A percentile compares a stretch with the other conserved stretches of the same genome.
Evolutionary conservation across 2,329 filamentous ascomycete species (phyloP).

Genomic region (Atkinsonella hypoxylon): DNA sequence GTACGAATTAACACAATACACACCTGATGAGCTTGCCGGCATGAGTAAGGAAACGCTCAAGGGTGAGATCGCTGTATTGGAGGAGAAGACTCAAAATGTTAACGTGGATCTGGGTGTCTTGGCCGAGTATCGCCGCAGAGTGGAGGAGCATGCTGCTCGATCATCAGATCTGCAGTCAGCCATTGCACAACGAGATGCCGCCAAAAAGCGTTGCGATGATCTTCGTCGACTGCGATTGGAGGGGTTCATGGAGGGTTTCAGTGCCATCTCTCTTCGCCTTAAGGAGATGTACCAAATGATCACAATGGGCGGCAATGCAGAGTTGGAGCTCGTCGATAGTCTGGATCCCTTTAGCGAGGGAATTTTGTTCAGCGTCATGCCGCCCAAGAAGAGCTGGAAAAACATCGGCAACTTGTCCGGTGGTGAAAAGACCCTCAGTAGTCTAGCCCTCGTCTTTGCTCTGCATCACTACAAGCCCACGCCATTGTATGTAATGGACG

Average conservation of each 20-base stretch:
- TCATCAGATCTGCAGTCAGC: conserved; percentile 76
- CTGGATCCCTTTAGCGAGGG: conserved; percentile 95
- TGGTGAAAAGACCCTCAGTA: conserved; percentile 93
- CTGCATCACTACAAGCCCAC: conserved; percentile 97
- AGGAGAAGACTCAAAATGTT: conserved; percentile 67
- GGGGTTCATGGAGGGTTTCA: conserved; percentile 97
- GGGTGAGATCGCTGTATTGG: conserved; percentile 48
- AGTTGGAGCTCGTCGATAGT: conserved; percentile 91
- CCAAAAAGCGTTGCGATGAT: conserved; percentile 88
- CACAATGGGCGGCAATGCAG: conserved; percentile 97
- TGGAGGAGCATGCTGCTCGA: conserved; percentile 69
- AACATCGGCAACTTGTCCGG: conserved; percentile 94
- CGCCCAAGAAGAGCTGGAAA: conserved; percentile 99
- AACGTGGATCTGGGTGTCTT: conserved; percentile 84
- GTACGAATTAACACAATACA: conserved; percentile 65
- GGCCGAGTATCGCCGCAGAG: conserved; percentile 74
- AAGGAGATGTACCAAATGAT: conserved; percentile 99
- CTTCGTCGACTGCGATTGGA: conserved; percentile 81
- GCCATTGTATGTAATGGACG: conserved; percentile 97
- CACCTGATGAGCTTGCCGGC: conserved; percentile 54
- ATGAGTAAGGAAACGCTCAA: conserved; percentile 52
- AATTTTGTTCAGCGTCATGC: conserved; percentile 96
- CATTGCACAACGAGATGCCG: conserved; percentile 65
- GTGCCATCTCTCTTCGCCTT: conserved; percentile 79
- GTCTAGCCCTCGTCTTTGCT: conserved; percentile 91